A percentile compares a stretch with the other conserved stretches of the same genome.
phyloP scores from a whole-genome alignment of 306 rosid species.

The Mucuna pruriens region DNA sequence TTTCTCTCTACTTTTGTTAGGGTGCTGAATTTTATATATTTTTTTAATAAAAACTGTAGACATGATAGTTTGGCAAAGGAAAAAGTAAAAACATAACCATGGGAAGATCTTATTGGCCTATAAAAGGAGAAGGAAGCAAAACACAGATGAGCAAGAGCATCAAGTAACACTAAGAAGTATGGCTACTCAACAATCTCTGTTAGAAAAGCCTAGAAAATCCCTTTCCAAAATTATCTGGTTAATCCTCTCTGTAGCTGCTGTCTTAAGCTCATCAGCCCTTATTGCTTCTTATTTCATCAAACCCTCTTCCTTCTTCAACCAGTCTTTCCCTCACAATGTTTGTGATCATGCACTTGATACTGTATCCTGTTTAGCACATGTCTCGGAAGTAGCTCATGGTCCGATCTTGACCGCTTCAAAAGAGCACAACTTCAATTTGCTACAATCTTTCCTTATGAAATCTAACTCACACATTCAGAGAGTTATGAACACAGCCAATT shows the following conservation, averaged over 20 bases:
- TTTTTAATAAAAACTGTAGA: no score
- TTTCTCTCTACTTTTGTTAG: no score
- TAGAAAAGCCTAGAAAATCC: constrained; percentile 42
- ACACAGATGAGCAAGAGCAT: background rate
- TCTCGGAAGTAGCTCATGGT: constrained; percentile 38
- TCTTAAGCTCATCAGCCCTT: constrained; percentile 51
- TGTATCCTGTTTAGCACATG: constrained; percentile 52
- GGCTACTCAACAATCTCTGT: constrained; percentile 57
- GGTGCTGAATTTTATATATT: no score
- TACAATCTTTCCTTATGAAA: constrained; percentile 46
- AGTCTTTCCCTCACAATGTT: background rate
- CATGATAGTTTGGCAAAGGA: no score
- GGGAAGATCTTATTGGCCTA: no score
- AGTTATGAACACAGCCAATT: constrained; percentile 32
- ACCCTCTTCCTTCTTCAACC: constrained; percentile 28
- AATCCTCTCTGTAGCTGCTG: constrained; percentile 48
- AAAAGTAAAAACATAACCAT: no score
- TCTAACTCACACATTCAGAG: constrained; percentile 46
- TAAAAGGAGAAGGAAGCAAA: constrained; percentile 20
- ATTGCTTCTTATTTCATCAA: constrained; percentile 37
- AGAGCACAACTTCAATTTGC: constrained; percentile 16
- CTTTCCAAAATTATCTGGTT: constrained; percentile 34
- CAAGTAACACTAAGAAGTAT: constrained; percentile 16
- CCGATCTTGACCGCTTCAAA: background rate
- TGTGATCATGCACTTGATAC: constrained; percentile 53